Evolutionary conservation across 139 green algal species (phyloP), one percentile per base, ranked within the genome.

Genomic region (Medakamo hakoo): DNA sequence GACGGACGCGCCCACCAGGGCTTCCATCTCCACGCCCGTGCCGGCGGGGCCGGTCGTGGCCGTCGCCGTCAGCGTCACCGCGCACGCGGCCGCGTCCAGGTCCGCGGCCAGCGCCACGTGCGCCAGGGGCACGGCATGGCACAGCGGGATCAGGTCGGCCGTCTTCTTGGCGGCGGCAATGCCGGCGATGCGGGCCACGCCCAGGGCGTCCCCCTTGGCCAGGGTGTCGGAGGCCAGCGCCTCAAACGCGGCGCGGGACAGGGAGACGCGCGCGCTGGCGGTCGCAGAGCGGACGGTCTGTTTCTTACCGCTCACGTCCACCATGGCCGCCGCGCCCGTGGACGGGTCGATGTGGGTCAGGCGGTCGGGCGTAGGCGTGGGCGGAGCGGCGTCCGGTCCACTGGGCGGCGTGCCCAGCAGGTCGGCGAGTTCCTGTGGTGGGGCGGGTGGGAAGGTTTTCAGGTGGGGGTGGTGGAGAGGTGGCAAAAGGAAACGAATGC

Each of bases 21-120:
- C 92, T 71, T 99, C 92, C 92, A 99, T 99, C 76, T 99, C 92
- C 25, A 98, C 91, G 5, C 92, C 89, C 30, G 87, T 93, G 29
- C 75, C 65, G 19, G 82, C 84, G n/a, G n/a, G n/a, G 22, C 76
- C 66, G 1, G 76, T 84, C 20, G 59, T 64, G 0, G 78, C 86
- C 9, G 67, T 67, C 1, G 82, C 75, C 0, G 5, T 60, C 16
- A 96, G 70, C 26, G 63, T 40, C 16, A 96, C 82, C 1, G 72
- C 68, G 16, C 77, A 58, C 0, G 23, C 16, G 0, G 40, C 48
- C 1, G 61, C 23, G 19, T 81, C 73, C 66, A 96, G 70, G 26
- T 62, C 2, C 27, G 94, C 70, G 14, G 73, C 20, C 19, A 97
- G 81, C 16, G 83, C 58, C 49, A 93, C 84, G 31, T 79, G 66